Evolutionary conservation across 139 green algal species (phyloP).

Genomic region (Edaphochlamys debaryana): DNA sequence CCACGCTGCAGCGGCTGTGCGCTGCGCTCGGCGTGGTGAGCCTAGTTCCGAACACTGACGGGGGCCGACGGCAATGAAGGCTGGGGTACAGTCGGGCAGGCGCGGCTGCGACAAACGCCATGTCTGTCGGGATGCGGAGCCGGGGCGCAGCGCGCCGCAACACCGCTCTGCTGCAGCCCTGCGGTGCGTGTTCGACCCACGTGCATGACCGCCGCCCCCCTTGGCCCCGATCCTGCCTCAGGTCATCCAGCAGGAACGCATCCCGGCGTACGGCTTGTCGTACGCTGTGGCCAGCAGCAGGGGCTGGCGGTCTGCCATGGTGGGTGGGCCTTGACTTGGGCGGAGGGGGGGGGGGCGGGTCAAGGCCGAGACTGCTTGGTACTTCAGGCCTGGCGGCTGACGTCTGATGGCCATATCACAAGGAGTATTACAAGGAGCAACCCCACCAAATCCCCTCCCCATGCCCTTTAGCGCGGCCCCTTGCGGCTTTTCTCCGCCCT

Average conservation of each 20-base stretch:
- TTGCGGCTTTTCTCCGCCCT: background rate
- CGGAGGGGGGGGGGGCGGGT: no score
- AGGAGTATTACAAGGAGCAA: no score
- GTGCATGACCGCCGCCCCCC: background rate
- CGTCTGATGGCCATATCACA: no score
- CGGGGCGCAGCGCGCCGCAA: no score
- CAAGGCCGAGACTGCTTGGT: no score
- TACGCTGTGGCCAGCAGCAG: slow-evolving; percentile 26
- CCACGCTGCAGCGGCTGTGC: slow-evolving; percentile 12
- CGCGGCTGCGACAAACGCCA: no score
- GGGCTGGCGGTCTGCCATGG: slow-evolving; percentile 34
- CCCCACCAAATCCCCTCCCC: no score
- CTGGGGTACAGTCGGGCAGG: background rate
- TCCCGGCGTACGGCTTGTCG: slow-evolving; percentile 1
- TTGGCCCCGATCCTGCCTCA: background rate
- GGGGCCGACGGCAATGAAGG: no score
- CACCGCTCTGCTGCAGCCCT: no score
- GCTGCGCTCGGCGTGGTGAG: slow-evolving; percentile 21
- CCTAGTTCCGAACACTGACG: no score
- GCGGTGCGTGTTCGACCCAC: background rate
- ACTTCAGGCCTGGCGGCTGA: no score
- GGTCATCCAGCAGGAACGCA: background rate
- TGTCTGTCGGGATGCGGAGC: background rate
- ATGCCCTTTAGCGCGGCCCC: no score
- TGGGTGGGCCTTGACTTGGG: background rate